Percentiles rank a stretch among this genome's conserved stretches.
Evolutionary conservation across 495 filamentous ascomycete species (phyloP).

Genomic region (Xylaria sp.): DNA sequence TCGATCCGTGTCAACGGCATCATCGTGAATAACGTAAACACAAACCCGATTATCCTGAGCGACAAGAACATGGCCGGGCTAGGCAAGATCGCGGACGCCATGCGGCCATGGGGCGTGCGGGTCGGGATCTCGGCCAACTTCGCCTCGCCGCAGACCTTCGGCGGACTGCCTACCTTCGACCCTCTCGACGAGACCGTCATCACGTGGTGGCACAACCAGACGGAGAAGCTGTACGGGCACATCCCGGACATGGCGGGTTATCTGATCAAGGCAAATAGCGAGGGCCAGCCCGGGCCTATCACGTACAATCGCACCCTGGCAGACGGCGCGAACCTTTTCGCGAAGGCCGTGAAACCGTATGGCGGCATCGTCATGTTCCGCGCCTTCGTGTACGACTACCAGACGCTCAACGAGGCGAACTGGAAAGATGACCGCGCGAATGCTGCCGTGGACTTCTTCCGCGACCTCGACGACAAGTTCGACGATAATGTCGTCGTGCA

Average conservation of each 20-base stretch:
- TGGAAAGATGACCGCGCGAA: conserved; percentile 75
- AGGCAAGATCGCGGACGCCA: conserved; percentile 65
- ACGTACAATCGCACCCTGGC: conserved; percentile 74
- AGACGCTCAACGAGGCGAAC: conserved; percentile 56
- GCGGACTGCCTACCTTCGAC: conserved; percentile 67
- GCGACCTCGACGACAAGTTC: conserved; percentile 68
- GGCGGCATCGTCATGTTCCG: conserved; percentile 76
- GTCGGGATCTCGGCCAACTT: conserved; percentile 73
- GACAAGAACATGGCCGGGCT: conserved; percentile 66
- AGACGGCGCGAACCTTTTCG: conserved; percentile 75
- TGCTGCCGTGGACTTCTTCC: conserved; percentile 72
- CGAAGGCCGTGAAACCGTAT: conserved; percentile 63
- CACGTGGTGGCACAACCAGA: conserved; percentile 66
- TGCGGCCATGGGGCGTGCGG: conserved; percentile 72
- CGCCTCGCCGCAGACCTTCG: conserved; percentile 65
- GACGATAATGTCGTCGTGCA: conserved; percentile 75
- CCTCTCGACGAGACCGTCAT: conserved; percentile 66
- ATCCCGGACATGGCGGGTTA: conserved; percentile 75
- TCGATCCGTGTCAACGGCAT: conserved; percentile 71
- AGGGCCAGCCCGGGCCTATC: conserved; percentile 73
- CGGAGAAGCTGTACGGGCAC: conserved; percentile 61
- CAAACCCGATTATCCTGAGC: conserved; percentile 63
- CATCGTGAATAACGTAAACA: conserved; percentile 78
- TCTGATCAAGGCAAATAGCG: conserved; percentile 76
- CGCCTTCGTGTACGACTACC: conserved; percentile 73